A percentile compares a stretch with the other conserved stretches of the same genome.
Evolutionary conservation across 352 stramenopile species (phyloP).

Genomic region (Pythium phragmitis): DNA sequence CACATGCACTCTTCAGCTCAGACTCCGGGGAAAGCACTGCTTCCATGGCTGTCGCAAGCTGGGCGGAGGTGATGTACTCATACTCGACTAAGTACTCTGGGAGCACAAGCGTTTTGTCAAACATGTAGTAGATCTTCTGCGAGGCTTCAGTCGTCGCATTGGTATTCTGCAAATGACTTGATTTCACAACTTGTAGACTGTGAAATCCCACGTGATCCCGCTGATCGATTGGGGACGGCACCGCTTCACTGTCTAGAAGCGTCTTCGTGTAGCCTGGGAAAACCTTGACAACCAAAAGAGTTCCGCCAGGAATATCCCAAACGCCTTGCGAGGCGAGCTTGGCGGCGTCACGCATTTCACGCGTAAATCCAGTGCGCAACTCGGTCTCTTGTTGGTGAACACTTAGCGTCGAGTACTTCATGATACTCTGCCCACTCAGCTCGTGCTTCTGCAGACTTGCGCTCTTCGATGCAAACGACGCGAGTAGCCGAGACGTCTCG

Average conservation of each 20-base stretch:
- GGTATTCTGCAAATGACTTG: neutral
- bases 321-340: constrained; percentile 35
- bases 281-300: constrained; percentile 80
- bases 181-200: constrained; percentile 48
- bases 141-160: constrained; percentile 21
- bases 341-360: constrained; percentile 43
- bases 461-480: constrained; percentile 28
- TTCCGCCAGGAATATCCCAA: constrained; percentile 47
- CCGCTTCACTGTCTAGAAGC: constrained; percentile 25
- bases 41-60: constrained; percentile 3
- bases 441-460: constrained; percentile 26
- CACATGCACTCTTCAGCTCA: neutral
- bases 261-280: constrained; percentile 74
- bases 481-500: constrained; percentile 38
- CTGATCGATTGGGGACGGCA: constrained; percentile 23
- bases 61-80: constrained; percentile 38
- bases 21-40: neutral
- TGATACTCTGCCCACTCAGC: constrained; percentile 16
- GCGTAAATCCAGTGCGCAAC: constrained; percentile 23
- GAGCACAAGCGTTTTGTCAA: constrained; percentile 76
- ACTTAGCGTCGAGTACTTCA: constrained; percentile 22
- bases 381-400: constrained; percentile 26
- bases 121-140: constrained; percentile 77
- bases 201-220: constrained; percentile 47
- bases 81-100: constrained; percentile 89